phyloP scores from a whole-genome alignment of 495 filamentous ascomycete species.

The Aspergillus mulundensis region DNA sequence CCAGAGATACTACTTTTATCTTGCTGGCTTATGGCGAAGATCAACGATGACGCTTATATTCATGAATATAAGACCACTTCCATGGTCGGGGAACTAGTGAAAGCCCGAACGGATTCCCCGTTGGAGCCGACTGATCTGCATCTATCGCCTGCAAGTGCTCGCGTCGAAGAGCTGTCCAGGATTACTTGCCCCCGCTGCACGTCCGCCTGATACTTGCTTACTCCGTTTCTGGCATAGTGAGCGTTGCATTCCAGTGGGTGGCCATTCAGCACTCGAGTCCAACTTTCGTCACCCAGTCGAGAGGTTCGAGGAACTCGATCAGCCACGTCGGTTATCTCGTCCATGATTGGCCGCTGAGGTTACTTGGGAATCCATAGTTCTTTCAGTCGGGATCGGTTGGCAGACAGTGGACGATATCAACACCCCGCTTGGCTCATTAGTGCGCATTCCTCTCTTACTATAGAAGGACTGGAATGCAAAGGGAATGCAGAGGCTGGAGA shows the following conservation, averaged over 20 bases:
- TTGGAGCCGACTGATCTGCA: conserved; percentile 7
- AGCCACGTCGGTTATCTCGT: conserved; percentile 17
- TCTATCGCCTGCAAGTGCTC: conserved; percentile 10
- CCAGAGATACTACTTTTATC: conserved; percentile 13
- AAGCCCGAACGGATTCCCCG: conserved; percentile 1
- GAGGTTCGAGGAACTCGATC: conserved; percentile 22
- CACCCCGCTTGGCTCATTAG: conserved; percentile 22
- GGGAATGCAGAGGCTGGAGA: conserved; percentile 40
- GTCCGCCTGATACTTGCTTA: conserved; percentile 21
- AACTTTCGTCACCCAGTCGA: conserved; percentile 12
- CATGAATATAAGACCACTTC: conserved; percentile 1
- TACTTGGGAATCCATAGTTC: conserved; percentile 19
- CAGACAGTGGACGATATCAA: conserved; percentile 23
- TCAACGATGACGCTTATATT: conserved; percentile 39
- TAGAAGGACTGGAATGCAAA: conserved; percentile 39
- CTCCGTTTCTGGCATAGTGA: conserved; percentile 36
- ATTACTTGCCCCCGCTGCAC: conserved; percentile 15
- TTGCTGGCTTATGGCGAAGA: conserved; percentile 17
- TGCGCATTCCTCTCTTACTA: conserved; percentile 38
- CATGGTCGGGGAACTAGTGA: not conserved
- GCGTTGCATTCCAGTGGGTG: conserved; percentile 40
- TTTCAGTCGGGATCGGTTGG: conserved; percentile 19
- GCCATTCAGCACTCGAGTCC: conserved; percentile 25
- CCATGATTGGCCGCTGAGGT: conserved; percentile 26
- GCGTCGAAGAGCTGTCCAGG: conserved; percentile 1